Conservation (phyloP, 306 rosid species). For the Quercus mongolica region DNA sequence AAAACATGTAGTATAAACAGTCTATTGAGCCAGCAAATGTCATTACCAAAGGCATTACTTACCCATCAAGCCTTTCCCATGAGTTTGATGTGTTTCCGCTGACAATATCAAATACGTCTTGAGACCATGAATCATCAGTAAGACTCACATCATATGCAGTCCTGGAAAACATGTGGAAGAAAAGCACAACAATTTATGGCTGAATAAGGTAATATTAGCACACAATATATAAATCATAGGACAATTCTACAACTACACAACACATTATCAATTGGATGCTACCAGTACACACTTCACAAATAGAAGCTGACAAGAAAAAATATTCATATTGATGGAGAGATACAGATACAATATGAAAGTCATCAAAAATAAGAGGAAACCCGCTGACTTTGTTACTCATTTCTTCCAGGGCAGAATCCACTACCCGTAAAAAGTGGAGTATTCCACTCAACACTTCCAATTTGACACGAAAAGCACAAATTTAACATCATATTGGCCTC, state of each 20-base stretch:
- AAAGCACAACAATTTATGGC: neutral
- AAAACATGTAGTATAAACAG: slow-evolving; percentile 6
- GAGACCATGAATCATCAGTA: slow-evolving; percentile 79
- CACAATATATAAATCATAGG: neutral
- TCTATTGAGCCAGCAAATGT: slow-evolving; percentile 12
- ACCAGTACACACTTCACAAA: neutral
- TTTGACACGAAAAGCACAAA: too few species aligned
- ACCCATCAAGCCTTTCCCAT: slow-evolving; percentile 99
- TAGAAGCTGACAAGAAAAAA: neutral
- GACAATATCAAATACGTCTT: slow-evolving; percentile 51
- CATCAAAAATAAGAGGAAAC: neutral
- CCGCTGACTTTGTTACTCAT: neutral
- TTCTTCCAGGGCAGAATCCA: neutral
- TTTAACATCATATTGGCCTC: too few species aligned
- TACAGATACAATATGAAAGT: neutral
- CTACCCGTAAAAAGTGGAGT: neutral
- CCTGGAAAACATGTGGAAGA: slow-evolving; percentile 37
- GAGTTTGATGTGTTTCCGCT: slow-evolving; percentile 73
- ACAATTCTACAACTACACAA: neutral
- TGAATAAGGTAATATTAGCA: neutral
- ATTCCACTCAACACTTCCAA: neutral
- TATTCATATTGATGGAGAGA: neutral
- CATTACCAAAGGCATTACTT: slow-evolving; percentile 29
- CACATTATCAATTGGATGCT: neutral
- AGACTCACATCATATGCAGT: slow-evolving; percentile 88